Base-by-base conservation (phyloP, 257 asterid species). In the Petrea volubilis region DNA sequence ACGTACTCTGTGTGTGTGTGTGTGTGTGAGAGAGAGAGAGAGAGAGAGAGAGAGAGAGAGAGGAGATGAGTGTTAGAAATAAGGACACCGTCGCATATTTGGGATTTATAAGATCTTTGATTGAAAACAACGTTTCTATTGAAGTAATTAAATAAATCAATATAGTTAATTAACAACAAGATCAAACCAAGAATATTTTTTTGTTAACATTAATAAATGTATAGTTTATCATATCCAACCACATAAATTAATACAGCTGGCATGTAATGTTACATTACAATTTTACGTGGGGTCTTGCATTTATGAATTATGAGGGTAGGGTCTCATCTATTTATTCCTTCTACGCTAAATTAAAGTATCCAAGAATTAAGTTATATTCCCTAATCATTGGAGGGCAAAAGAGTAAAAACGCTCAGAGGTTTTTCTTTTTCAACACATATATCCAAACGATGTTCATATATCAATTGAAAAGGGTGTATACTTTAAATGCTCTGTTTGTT, bases 241-340 rank as follows among this genome's bases (percentile, higher is more conserved):
- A 21, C 17, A 15, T 57, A 15, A 0, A 38, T 38, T 18, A 41
- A 70, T 28, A 57, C 41, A 70, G 67, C 62, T 71, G 62, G 68
- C 70, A 13, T 29, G 41, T 49, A 52, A 23, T 34, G 59, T 28
- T 28, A 17, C 23, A 27, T 47, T 29, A 43, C 44, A n/a, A n/a
- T n/a, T n/a, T n/a, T n/a, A n/a, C n/a, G n/a, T 14, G 9, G 11
- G 27, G 51, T 33, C 38, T 13, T 29, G 65, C 29, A 55, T 61
- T 72, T 51, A 72, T 52, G 70, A 18, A n/a, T n/a, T n/a, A n/a
- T n/a, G n/a, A n/a, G 2, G 62, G 62, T 49, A 7, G 70, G 21
- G n/a, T 49, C 12, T 69, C 64, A 31, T 58, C 64, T n/a, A 15
- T 28, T 58, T 58, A 1, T 28, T 56, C 24, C 36, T 14, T 13